Percentiles rank a stretch among this genome's conserved stretches.
Evolutionary conservation across 1,284 basidiomycete genomes (phyloP).

Genomic region (Golubevia pallescens): DNA sequence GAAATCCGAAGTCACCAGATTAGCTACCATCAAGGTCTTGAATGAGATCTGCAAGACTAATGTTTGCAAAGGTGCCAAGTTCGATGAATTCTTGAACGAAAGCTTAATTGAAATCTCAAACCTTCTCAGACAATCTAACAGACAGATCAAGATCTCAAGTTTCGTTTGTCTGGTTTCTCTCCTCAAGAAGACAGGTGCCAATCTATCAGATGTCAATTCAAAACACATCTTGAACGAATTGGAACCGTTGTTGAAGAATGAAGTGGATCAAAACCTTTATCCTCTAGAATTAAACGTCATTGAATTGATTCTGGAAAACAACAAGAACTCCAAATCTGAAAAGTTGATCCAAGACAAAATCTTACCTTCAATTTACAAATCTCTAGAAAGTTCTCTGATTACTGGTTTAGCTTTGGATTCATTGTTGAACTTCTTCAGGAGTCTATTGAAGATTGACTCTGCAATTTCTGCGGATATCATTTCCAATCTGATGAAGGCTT

Average conservation of each 20-base stretch:
- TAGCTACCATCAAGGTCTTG: constrained; percentile 67
- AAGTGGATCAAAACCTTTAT: constrained; percentile 42
- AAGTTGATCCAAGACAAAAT: constrained; percentile 26
- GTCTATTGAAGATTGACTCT: constrained; percentile 24
- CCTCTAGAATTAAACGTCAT: constrained; percentile 34
- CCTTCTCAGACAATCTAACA: constrained; percentile 79
- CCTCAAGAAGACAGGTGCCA: constrained; percentile 65
- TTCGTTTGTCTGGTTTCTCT: constrained; percentile 81
- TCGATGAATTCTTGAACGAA: constrained; percentile 79
- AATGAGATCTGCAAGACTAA: constrained; percentile 66
- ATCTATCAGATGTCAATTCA: constrained; percentile 20
- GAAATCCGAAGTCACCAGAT: constrained; percentile 69
- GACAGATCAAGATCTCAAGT: constrained; percentile 78
- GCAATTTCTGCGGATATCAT: constrained; percentile 7
- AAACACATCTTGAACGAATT: constrained; percentile 36
- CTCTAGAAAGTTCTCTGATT: constrained; percentile 31
- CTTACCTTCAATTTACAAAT: constrained; percentile 28
- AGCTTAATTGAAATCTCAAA: constrained; percentile 76
- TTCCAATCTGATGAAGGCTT: constrained; percentile 12
- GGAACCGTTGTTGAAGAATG: constrained; percentile 31
- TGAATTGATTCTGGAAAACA: constrained; percentile 26
- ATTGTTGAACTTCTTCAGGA: constrained; percentile 38
- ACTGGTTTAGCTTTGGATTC: constrained; percentile 41
- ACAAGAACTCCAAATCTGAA: constrained; percentile 16
- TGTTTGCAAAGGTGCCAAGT: constrained; percentile 61